A percentile compares a stretch with the other conserved stretches of the same genome.
These are phyloP conservation scores for Fusarium coffeatum DNA, from an alignment of 2,329 filamentous ascomycete species.

Conservation along the genomic window DNA sequence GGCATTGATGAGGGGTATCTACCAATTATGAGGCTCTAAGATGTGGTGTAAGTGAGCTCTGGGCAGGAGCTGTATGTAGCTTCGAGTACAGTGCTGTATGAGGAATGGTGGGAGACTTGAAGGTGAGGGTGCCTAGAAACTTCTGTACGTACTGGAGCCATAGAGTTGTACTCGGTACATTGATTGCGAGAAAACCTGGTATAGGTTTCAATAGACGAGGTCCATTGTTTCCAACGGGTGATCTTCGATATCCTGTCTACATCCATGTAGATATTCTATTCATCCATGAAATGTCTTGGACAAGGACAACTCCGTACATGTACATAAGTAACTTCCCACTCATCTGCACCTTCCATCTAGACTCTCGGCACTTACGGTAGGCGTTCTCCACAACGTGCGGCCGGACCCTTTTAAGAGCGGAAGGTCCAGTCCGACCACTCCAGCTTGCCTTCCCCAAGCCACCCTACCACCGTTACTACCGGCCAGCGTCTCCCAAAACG, in stretches of 20 bases:
- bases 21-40: slow-evolving; percentile 30
- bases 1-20: slow-evolving; percentile 23
- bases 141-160: slow-evolving; percentile 1
- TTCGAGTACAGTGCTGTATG: background rate
- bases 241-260: background rate
- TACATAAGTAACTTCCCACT: background rate
- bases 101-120: background rate
- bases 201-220: slow-evolving; percentile 1
- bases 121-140: slow-evolving; percentile 11
- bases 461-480: slow-evolving; percentile 25
- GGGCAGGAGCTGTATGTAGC: background rate
- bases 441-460: background rate
- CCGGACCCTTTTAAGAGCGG: slow-evolving; percentile 6
- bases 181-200: background rate
- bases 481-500: slow-evolving; percentile 11
- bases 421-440: slow-evolving; percentile 5
- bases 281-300: background rate
- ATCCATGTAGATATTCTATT: background rate
- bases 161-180: background rate
- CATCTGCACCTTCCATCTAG: background rate
- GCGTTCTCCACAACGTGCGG: slow-evolving; percentile 19
- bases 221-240: background rate
- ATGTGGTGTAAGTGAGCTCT: background rate
- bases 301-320: background rate
- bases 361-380: slow-evolving; percentile 13